Evolutionary conservation across 768 basidiomycete species (phyloP).

Genomic region (Boletellus ananas): DNA sequence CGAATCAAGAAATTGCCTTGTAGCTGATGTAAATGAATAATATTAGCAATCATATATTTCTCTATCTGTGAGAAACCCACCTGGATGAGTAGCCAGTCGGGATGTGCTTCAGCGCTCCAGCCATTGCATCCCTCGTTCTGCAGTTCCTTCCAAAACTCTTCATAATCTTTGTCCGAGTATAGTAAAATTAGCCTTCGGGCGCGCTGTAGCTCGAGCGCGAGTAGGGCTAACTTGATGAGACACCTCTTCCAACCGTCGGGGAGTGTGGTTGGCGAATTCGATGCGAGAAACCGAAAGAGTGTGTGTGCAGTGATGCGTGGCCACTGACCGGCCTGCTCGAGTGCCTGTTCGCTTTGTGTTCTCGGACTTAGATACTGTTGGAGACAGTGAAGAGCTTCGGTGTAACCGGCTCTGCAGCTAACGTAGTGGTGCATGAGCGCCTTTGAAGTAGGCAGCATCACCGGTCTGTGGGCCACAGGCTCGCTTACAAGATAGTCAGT

Average conservation of each 20-base stretch:
- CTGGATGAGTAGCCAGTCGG: slow-evolving; percentile 2
- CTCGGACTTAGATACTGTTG: slow-evolving; percentile 7
- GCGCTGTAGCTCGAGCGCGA: slow-evolving; percentile 30
- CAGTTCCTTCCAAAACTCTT: neutral
- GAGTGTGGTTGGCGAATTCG: slow-evolving; percentile 10
- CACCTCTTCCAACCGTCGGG: slow-evolving; percentile 24
- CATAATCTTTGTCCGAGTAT: neutral
- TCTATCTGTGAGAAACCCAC: neutral
- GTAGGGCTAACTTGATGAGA: slow-evolving; percentile 27
- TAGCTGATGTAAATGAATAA: slow-evolving; percentile 32
- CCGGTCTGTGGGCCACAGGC: neutral
- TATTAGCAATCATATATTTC: neutral
- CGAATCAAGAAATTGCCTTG: slow-evolving; percentile 43
- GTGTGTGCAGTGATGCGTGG: slow-evolving; percentile 30
- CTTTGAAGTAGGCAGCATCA: neutral
- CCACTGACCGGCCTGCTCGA: slow-evolving; percentile 29
- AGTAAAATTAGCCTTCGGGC: neutral
- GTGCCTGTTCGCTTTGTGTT: slow-evolving; percentile 10
- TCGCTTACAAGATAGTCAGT: neutral
- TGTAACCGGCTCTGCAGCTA: neutral
- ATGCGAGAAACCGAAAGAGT: slow-evolving; percentile 29
- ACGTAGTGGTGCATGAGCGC: slow-evolving; percentile 1
- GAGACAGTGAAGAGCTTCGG: neutral
- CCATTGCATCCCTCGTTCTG: neutral
- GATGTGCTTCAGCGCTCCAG: neutral